Percentiles rank a stretch among this genome's conserved stretches.
Conservation (phyloP, 257 asterid genomes). For the Primulina huaijiensis region DNA sequence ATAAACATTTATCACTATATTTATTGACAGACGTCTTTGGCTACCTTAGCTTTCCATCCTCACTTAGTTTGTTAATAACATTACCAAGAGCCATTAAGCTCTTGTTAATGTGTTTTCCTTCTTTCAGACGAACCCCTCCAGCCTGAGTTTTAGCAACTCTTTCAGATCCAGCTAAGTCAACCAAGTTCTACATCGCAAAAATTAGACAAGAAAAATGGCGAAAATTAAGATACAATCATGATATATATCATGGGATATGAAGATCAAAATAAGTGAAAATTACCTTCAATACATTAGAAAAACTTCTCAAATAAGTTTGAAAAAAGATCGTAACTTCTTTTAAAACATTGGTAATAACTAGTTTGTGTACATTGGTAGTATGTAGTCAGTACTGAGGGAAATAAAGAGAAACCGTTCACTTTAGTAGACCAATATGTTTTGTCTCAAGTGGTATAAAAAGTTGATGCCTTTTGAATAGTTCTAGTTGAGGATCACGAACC, state of each 20-base stretch:
- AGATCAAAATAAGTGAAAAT: neutral
- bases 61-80: slow-evolving; percentile 93
- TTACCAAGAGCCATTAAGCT: slow-evolving; percentile 97
- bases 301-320: neutral
- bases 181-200: slow-evolving; percentile 61
- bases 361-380: slow-evolving; percentile 7
- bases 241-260: slow-evolving; percentile 8
- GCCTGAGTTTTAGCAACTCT: slow-evolving; percentile 97
- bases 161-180: slow-evolving; percentile 98
- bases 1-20: slow-evolving; percentile 4
- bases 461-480: slow-evolving; percentile 3
- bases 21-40: slow-evolving; percentile 1
- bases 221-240: slow-evolving; percentile 5
- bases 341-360: neutral
- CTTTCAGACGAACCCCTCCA: slow-evolving; percentile 96
- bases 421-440: neutral
- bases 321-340: neutral
- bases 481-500: slow-evolving; percentile 47
- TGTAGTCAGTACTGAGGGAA: slow-evolving; percentile 1
- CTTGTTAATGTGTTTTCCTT: slow-evolving; percentile 98
- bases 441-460: neutral
- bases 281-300: neutral
- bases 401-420: neutral
- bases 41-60: slow-evolving; percentile 94
- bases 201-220: slow-evolving; percentile 21